A percentile compares a stretch with the other conserved stretches of the same genome.
These are phyloP conservation scores for Camellia sinensis DNA, from an alignment of 148 eudicot species.

Conservation along the genomic window DNA sequence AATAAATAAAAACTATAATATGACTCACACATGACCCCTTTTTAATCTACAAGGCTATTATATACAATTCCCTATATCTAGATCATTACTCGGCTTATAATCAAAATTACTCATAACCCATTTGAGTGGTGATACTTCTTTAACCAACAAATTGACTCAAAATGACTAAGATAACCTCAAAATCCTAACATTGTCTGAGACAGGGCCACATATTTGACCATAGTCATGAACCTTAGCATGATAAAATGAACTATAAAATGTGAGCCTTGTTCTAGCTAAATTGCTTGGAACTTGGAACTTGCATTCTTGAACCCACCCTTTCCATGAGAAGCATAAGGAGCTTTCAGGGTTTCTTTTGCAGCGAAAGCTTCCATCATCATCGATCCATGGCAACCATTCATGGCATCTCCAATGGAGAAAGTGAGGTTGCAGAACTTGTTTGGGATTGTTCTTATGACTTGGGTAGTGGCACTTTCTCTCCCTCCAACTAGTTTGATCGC, in stretches of 20 bases:
- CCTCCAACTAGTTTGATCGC: conserved; percentile 73
- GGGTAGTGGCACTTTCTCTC: conserved; percentile 72
- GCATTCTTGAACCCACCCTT: conserved; percentile 36
- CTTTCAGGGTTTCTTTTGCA: conserved; percentile 21
- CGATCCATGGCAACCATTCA: conserved; percentile 43
- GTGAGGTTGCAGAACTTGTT: conserved; percentile 31
- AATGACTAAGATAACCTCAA: too few relatives aligned
- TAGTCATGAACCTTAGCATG: conserved; percentile 48
- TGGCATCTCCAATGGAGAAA: conserved; percentile 52
- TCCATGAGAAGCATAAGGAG: conserved; percentile 24
- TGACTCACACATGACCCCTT: too few relatives aligned
- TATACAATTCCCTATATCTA: too few relatives aligned
- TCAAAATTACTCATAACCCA: too few relatives aligned
- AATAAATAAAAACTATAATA: too few relatives aligned
- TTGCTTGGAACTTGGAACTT: conserved; percentile 37
- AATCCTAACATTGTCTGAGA: too few relatives aligned
- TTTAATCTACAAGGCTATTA: too few relatives aligned
- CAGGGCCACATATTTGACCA: too few relatives aligned
- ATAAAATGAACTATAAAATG: conserved; percentile 48
- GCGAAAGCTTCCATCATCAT: conserved; percentile 52
- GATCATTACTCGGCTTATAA: too few relatives aligned
- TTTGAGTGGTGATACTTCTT: too few relatives aligned
- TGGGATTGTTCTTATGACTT: conserved; percentile 40
- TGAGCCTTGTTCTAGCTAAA: conserved; percentile 34
- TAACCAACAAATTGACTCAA: too few relatives aligned